Base-by-base conservation (phyloP, 352 stramenopile genomes). In the Globisporangium nagaii region DNA sequence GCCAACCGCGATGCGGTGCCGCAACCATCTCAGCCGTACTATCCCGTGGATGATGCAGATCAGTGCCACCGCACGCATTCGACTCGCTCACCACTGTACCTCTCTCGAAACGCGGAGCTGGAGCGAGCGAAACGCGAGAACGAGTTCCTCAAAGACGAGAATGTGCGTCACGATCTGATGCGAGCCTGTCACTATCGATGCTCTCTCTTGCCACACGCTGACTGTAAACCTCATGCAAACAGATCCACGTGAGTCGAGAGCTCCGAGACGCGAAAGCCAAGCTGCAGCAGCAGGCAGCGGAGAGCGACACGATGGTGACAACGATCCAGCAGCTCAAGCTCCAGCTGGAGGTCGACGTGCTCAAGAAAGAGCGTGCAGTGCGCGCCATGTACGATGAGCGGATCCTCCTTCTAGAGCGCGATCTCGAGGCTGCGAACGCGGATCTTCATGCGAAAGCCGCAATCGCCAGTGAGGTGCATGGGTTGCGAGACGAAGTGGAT, bases 401-500 rank as follows among this genome's bases (percentile, higher is more conserved):
- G 1, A 62, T 93, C 5, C 56, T 74, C 15, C 19, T 48, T 2
- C 56, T 90, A 25, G 79, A 89, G 39, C 47, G 39, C 27, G 63
- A 86, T 1, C 41, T 90, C 1, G 60, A 74, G 24, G 31, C 42
- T n/a, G 50, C 68, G 0, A 61, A 60, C 6, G 5, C 37, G 12
- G 69, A 85, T 17, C 44, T 84, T 1, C 58, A 73, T 1, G 55
- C 65, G 0, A 77, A 86, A 36, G 24, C 41, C 5, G 49, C 20
- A 4, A 25, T 84, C 27, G 71, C 71, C 1, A 76, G 43, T 8
- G 62, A 82, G 57, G 69, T 81, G 0, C 48, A 56, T 5, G 62
- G 42, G 13, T 51, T 90, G 10, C 68, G 66, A 7, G 82, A 93
- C 41, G 82, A 90, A 62, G 60, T 89, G 3, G 82, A 93, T 62